Base-by-base conservation (phyloP, 257 asterid species). In the Handroanthus guayacan region DNA sequence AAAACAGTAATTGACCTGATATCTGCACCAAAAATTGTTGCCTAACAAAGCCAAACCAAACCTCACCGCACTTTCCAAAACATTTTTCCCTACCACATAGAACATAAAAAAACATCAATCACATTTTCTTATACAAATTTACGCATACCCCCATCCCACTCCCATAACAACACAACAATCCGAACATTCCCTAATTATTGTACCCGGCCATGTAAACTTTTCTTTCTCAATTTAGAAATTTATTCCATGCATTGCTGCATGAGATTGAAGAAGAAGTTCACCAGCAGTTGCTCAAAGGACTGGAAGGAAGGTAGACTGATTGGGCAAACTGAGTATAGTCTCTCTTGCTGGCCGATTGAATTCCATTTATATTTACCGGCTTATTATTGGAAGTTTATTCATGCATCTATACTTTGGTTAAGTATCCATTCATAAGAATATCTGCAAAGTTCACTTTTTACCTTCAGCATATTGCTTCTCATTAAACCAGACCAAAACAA, bases 251-350 rank as follows among this genome's bases (percentile, higher is more conserved):
- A 62, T 68, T 20, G 9, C 57, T 37, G 16, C 20, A 18, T 18
- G 18, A 11, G 44, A 51, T 64, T 44, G 62, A 34, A 50, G 43
- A 44, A 44, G 66, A 12, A 57, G 37, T 48, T 71, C 47, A 16
- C 41, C 10, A 13, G 8, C 45, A n/a, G 20, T 41, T 50, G 20
- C 14, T 51, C 20, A 25, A 68, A 69, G 18, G 66, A 39, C 36
- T 39, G 48, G 51, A 60, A 56, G 31, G 75, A 78, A 54, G 75
- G 79, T 43, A 64, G 57, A 65, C 45, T 66, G 64, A 50, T 54
- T 37, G 72, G 52, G 25, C 36, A 52, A n/a, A 56, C 13, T n/a
- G 31, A 78, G 77, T 16, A 16, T 55, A 75, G 48, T 37, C 25
- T 18, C 20, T 62, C 54, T 47, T 38, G 31, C 41, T 18, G 64